Percentiles rank a stretch among this genome's conserved stretches.
Conservation (phyloP, 2,329 filamentous ascomycete species). For the Colletotrichum lentis region DNA sequence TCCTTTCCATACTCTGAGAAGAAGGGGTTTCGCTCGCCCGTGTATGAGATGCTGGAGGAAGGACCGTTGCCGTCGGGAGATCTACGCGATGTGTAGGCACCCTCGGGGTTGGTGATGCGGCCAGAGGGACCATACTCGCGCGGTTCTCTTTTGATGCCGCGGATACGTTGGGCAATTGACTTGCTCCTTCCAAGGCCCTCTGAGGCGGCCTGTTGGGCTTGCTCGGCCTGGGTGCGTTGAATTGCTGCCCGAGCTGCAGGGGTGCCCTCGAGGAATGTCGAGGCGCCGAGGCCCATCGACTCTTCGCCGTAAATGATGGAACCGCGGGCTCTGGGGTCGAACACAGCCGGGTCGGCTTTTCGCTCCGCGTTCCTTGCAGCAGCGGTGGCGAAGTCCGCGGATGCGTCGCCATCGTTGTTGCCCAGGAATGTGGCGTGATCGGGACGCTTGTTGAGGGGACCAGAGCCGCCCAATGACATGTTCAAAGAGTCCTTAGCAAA, state of each 20-base stretch:
- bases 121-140: constrained; percentile 67
- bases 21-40: constrained; percentile 76
- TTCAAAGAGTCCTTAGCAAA: constrained; percentile 94
- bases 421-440: constrained; percentile 92
- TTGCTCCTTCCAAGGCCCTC: constrained; percentile 85
- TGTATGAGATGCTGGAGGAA: constrained; percentile 46
- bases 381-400: constrained; percentile 74
- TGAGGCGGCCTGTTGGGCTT: constrained; percentile 63
- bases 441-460: constrained; percentile 81
- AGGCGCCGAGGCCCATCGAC: constrained; percentile 85
- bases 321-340: constrained; percentile 73
- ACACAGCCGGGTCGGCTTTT: constrained; percentile 58
- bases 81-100: constrained; percentile 51
- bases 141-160: constrained; percentile 79
- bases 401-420: constrained; percentile 79
- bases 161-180: constrained; percentile 90
- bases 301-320: constrained; percentile 85
- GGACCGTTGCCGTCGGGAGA: constrained; percentile 51
- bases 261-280: constrained; percentile 93
- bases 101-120: constrained; percentile 66
- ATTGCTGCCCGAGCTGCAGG: constrained; percentile 85
- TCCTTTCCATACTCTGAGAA: constrained; percentile 77
- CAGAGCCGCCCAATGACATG: constrained; percentile 87
- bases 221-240: constrained; percentile 75
- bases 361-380: constrained; percentile 42